Conservation (phyloP, 768 basidiomycete species). For the Agaricus bisporus region DNA sequence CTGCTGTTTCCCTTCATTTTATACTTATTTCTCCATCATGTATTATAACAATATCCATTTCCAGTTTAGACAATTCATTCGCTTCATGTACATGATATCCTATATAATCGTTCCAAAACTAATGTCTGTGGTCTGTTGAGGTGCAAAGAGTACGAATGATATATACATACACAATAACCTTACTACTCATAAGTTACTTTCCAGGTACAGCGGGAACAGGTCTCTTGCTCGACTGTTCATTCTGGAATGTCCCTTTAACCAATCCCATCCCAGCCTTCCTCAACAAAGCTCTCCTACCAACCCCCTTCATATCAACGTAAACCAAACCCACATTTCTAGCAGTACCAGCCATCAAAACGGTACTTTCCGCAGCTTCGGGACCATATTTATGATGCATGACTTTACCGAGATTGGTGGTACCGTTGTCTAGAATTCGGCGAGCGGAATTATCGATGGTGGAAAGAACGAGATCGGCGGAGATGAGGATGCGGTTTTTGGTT, state of each 20-base stretch:
- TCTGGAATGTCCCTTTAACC: conserved; percentile 35
- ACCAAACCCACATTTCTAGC: conserved; percentile 70
- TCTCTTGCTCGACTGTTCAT: background rate
- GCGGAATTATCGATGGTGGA: conserved; percentile 58
- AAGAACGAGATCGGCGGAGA: conserved; percentile 62
- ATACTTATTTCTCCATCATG: background rate
- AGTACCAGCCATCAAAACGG: conserved; percentile 54
- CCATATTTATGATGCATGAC: conserved; percentile 61
- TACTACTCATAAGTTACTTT: background rate
- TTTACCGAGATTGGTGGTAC: conserved; percentile 40
- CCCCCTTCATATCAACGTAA: conserved; percentile 70
- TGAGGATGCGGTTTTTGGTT: conserved; percentile 42
- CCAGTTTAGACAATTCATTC: no score
- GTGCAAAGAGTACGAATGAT: no score
- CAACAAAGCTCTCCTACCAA: conserved; percentile 65
- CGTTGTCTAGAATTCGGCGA: conserved; percentile 43
- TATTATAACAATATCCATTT: background rate
- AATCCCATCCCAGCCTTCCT: conserved; percentile 55
- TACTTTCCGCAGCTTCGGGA: conserved; percentile 52
- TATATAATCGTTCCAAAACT: background rate
- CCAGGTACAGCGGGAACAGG: conserved; percentile 5
- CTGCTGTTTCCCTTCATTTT: background rate
- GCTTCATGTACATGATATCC: background rate
- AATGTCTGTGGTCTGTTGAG: no score
- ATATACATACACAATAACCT: no score